Conservation (phyloP, 192 early-diverging fungal species). For the Allomyces arbusculus region DNA sequence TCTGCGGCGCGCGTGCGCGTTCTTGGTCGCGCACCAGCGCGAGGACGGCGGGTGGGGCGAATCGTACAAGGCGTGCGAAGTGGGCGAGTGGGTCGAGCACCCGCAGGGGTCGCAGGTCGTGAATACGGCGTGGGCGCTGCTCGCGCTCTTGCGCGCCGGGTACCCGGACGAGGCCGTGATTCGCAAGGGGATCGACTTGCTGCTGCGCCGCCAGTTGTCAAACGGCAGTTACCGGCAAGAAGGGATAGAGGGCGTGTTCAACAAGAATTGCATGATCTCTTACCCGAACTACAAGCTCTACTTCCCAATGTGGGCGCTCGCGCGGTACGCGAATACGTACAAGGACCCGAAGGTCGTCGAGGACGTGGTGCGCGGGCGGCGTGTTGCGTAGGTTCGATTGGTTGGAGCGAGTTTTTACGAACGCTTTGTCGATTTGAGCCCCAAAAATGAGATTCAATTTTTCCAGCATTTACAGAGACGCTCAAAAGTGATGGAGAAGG, state of each 20-base stretch:
- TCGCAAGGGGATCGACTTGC: constrained; percentile 40
- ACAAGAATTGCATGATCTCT: constrained; percentile 63
- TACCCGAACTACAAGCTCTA: constrained; percentile 90
- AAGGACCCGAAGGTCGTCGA: constrained; percentile 16
- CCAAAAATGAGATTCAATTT: no score
- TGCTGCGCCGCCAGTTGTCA: constrained; percentile 67
- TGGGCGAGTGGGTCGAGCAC: constrained; percentile 36
- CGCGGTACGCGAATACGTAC: constrained; percentile 54
- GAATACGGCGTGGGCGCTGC: constrained; percentile 68
- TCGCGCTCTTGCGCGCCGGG: constrained; percentile 74
- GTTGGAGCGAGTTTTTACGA: no score
- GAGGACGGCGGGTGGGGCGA: constrained; percentile 97
- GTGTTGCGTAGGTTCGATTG: no score
- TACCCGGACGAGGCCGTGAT: constrained; percentile 55
- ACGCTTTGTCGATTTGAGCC: no score
- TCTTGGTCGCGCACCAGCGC: constrained; percentile 68
- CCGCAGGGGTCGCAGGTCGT: constrained; percentile 64
- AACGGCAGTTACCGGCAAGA: constrained; percentile 96
- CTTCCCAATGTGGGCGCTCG: constrained; percentile 83
- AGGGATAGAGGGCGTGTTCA: constrained; percentile 94
- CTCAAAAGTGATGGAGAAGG: no score
- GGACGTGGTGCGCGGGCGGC: neutral
- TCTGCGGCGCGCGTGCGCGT: constrained; percentile 51
- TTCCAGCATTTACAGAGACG: no score
- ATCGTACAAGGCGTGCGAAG: constrained; percentile 67